phyloP scores from a whole-genome alignment of 2,329 filamentous ascomycete genomes.

The Cylindrodendrum hubeiense region DNA sequence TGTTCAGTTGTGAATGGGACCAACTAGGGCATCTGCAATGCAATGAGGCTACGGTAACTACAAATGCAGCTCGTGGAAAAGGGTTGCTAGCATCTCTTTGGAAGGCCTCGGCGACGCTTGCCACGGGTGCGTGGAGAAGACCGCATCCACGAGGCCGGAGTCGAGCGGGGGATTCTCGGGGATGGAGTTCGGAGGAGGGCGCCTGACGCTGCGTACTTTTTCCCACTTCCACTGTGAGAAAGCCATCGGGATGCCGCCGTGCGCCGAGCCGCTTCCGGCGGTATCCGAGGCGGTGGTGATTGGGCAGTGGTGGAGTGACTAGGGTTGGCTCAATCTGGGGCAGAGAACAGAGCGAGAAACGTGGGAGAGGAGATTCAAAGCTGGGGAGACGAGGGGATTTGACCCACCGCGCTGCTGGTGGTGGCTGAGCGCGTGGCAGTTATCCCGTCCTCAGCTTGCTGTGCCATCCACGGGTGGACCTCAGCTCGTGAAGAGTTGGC shows the following conservation, averaged over 20 bases:
- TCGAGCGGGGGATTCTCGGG: neutral
- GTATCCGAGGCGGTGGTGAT: conserved; percentile 9
- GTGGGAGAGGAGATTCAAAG: conserved; percentile 10
- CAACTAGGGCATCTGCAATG: neutral
- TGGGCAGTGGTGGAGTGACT: neutral
- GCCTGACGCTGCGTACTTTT: neutral
- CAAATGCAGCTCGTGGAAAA: neutral
- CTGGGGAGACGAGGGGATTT: conserved; percentile 4
- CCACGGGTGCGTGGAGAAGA: neutral
- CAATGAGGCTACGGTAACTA: neutral
- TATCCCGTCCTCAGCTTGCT: neutral
- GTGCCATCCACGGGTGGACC: neutral
- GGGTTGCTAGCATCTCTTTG: neutral
- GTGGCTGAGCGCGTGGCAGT: neutral
- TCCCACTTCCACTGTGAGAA: neutral
- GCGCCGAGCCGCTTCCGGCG: conserved; percentile 11
- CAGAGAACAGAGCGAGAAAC: conserved; percentile 2
- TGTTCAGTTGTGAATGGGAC: neutral
- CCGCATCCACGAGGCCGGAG: neutral
- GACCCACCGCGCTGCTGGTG: conserved; percentile 4
- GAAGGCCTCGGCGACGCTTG: conserved; percentile 13
- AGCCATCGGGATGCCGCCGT: conserved; percentile 13
- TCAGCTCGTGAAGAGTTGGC: neutral
- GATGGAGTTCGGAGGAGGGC: conserved; percentile 3
- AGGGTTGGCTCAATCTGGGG: conserved; percentile 15